Evolutionary conservation across 2,329 filamentous ascomycete genomes (phyloP), one percentile per base, ranked within the genome.

Genomic region (Ophiostoma himal-ulmi): DNA sequence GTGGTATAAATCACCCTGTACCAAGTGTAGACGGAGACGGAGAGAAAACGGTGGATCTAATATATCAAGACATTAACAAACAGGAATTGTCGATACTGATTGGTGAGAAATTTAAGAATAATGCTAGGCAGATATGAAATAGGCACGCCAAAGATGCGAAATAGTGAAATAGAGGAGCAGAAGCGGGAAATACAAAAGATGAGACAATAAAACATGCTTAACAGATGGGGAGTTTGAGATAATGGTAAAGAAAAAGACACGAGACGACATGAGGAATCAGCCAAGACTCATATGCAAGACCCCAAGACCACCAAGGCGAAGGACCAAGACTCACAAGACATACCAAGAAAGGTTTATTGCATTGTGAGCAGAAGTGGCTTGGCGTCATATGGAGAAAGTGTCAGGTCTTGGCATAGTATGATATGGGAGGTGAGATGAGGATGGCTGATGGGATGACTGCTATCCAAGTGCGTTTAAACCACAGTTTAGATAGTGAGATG

Each of bases 371-470:
- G 13, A 13, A 62, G 57, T 20, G 44, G 57, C 57, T 62, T 62
- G 57, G 57, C 57, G 57, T 62, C 57, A 26, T 62, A 26, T 62
- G 57, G 57, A 62, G 57, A 62, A 26, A 62, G 57, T 34, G 57
- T 62, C 26, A 34, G 26, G 57, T 62, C 57, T 62, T 62, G 57
- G 57, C 57, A 26, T 13, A 26, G 34, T 36, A 62, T 62, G 57
- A 62, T 62, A 6, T 62, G 57, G 14, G 57, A 17, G 14, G 57
- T 26, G 52, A 57, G 26, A 13, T 44, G n/a, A 14, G 48, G 1
- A 3, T 48, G 44, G 14, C 14, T 5, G 14, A n/a, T 48, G 44
- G 44, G 14, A 48, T 48, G 44, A 20, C 13, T 48, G 14, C 4
- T 48, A 48, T 57, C 52, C n/a, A 11, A 22, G 52, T 22, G 5